These are phyloP conservation scores for Nicotiana paniculata DNA, from an alignment of 257 asterid species.

Conservation along the genomic window DNA sequence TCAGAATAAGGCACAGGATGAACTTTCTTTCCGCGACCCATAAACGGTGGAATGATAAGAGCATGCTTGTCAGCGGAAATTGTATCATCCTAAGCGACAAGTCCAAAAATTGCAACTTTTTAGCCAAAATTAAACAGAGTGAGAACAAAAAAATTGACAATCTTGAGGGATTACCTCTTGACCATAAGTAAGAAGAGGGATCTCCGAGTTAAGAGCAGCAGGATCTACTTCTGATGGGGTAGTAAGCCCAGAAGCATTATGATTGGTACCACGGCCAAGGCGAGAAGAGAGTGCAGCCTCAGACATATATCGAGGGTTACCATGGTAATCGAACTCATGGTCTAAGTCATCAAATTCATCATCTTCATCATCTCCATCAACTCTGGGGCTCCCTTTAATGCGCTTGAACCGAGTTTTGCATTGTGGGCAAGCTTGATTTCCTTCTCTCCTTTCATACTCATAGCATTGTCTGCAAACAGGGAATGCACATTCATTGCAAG, in stretches of 20 bases:
- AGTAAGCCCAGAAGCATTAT: slow-evolving; percentile 46
- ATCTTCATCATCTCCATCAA: slow-evolving; percentile 96
- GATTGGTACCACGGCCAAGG: slow-evolving; percentile 40
- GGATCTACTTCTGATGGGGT: slow-evolving; percentile 62
- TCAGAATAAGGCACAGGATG: slow-evolving; percentile 70
- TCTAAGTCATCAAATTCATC: slow-evolving; percentile 95
- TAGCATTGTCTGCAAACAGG: slow-evolving; percentile 86
- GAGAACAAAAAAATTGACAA: slow-evolving; percentile 3
- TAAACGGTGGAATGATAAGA: slow-evolving; percentile 74
- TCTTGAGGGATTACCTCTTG: slow-evolving; percentile 58
- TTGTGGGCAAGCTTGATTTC: slow-evolving; percentile 95
- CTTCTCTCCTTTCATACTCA: slow-evolving; percentile 90
- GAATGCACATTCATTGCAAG: slow-evolving; percentile 95
- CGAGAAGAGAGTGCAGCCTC: slow-evolving; percentile 53
- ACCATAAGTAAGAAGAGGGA: slow-evolving; percentile 92
- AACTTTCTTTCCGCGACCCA: slow-evolving; percentile 67
- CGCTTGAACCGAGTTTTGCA: slow-evolving; percentile 96
- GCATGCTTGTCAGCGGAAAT: slow-evolving; percentile 96
- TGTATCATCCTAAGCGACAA: slow-evolving; percentile 66
- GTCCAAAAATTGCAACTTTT: slow-evolving; percentile 5
- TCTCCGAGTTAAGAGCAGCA: slow-evolving; percentile 56
- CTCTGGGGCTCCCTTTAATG: slow-evolving; percentile 86
- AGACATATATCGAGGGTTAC: slow-evolving; percentile 37
- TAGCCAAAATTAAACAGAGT: neutral
- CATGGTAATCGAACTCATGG: slow-evolving; percentile 63